A percentile compares a stretch with the other conserved stretches of the same genome.
Conservation (phyloP, 2,329 filamentous ascomycete species). For the Erysiphe neolycopersici region DNA sequence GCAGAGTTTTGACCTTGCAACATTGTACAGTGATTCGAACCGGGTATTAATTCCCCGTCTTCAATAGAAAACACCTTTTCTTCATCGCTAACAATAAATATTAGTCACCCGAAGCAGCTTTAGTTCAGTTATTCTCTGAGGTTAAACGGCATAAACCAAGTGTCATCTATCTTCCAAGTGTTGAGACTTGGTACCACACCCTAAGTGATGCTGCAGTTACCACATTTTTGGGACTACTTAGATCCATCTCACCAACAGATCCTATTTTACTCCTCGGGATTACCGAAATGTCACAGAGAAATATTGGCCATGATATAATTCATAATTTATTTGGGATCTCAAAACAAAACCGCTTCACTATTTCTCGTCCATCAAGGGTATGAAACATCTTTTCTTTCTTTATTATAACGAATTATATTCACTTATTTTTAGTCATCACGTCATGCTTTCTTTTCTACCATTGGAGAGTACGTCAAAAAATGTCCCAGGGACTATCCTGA, state of each 20-base stretch:
- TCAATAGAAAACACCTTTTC: not conserved
- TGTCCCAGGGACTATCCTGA: conserved; percentile 70
- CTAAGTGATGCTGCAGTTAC: conserved; percentile 38
- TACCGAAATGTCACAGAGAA: conserved; percentile 38
- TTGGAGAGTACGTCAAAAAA: conserved; percentile 53
- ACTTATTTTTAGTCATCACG: conserved; percentile 26
- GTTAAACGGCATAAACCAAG: conserved; percentile 85
- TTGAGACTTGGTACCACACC: conserved; percentile 57
- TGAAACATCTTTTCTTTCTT: conserved; percentile 9
- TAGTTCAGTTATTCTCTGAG: conserved; percentile 77
- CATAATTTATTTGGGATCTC: conserved; percentile 70
- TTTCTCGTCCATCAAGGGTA: conserved; percentile 38
- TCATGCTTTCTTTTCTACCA: conserved; percentile 50
- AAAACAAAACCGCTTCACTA: conserved; percentile 44
- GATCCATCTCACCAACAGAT: conserved; percentile 67
- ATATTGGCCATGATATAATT: conserved; percentile 36
- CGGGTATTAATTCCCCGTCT: conserved; percentile 24
- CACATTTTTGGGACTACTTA: conserved; percentile 61
- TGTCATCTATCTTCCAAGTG: conserved; percentile 78
- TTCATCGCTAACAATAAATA: conserved; percentile 3
- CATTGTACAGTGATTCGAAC: conserved; percentile 56
- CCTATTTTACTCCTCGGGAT: conserved; percentile 74
- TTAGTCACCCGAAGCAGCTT: conserved; percentile 38
- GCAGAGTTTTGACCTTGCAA: conserved; percentile 78
- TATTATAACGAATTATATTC: conserved; percentile 5